Conservation (phyloP, 2,329 filamentous ascomycete species). For the Fusarium stilboides region DNA sequence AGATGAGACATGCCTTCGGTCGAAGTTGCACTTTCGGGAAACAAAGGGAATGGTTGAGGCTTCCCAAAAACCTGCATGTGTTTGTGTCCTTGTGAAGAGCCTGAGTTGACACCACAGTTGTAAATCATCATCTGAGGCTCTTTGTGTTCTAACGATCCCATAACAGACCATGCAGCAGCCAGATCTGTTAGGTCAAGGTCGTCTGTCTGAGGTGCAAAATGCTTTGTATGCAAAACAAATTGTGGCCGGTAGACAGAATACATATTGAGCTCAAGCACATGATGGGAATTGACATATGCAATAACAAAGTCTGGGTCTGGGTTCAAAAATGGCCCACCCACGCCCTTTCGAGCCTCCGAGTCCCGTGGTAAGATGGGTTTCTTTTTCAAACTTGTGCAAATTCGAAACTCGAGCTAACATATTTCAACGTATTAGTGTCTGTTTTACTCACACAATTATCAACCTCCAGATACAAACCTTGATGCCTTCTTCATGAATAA, state of each 20-base stretch:
- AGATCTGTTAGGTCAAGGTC: not conserved
- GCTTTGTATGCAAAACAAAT: not conserved
- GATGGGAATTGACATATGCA: not conserved
- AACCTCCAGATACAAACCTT: no score
- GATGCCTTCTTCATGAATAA: no score
- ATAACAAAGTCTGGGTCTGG: not conserved
- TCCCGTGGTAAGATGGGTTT: no score
- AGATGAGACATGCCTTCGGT: no score
- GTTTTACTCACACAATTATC: no score
- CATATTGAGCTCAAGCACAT: not conserved
- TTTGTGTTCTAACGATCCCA: not conserved
- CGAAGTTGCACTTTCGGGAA: no score
- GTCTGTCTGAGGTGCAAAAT: not conserved
- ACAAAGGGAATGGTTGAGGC: no score
- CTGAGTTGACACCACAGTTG: not conserved
- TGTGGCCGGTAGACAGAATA: not conserved
- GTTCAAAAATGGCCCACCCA: not conserved
- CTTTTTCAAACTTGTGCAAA: no score
- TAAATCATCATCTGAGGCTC: not conserved
- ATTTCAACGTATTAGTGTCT: no score
- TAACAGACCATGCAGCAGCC: not conserved
- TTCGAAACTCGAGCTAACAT: no score
- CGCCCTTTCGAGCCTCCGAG: not conserved
- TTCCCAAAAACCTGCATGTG: not conserved
- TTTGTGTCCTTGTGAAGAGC: not conserved